Evolutionary conservation across 176 grass and related monocot species (phyloP).

Genomic region (Zoysia japonica): DNA sequence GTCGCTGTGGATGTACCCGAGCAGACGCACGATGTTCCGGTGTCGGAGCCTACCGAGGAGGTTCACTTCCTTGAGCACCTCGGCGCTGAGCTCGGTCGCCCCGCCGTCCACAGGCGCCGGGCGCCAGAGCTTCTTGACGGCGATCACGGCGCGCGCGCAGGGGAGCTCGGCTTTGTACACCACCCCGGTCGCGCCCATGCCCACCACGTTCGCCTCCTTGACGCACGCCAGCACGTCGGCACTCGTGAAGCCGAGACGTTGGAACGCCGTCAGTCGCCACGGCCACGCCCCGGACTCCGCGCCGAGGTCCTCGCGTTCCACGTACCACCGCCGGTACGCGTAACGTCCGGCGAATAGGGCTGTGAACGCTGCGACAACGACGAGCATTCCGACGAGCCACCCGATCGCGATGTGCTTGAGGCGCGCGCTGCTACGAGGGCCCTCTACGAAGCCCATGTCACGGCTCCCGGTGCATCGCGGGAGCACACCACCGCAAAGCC

Average conservation of each 20-base stretch:
- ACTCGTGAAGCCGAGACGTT: conserved; percentile 74
- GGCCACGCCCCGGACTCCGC: conserved; percentile 51
- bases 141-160: conserved; percentile 53
- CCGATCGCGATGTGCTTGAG: conserved; percentile 51
- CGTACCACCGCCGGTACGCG: conserved; percentile 70
- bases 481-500: conserved; percentile 82
- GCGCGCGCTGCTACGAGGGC: conserved; percentile 36
- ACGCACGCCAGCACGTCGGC: conserved; percentile 78
- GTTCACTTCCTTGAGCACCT: conserved; percentile 70
- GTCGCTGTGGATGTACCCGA: conserved; percentile 83
- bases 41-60: conserved; percentile 76
- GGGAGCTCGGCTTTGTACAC: conserved; percentile 88
- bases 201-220: conserved; percentile 92
- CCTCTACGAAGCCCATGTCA: conserved; percentile 16
- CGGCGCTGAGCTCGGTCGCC: conserved; percentile 24
- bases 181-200: conserved; percentile 86
- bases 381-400: conserved; percentile 62
- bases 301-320: conserved; percentile 39
- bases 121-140: conserved; percentile 94
- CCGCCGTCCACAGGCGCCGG: conserved; percentile 25
- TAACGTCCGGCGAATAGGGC: conserved; percentile 55
- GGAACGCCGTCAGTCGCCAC: conserved; percentile 86
- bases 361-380: conserved; percentile 35
- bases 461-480: conserved; percentile 49
- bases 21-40: conserved; percentile 88